Evolutionary conservation across 805 yeast genomes (phyloP).

Genomic region (Ogataea allantospora): DNA sequence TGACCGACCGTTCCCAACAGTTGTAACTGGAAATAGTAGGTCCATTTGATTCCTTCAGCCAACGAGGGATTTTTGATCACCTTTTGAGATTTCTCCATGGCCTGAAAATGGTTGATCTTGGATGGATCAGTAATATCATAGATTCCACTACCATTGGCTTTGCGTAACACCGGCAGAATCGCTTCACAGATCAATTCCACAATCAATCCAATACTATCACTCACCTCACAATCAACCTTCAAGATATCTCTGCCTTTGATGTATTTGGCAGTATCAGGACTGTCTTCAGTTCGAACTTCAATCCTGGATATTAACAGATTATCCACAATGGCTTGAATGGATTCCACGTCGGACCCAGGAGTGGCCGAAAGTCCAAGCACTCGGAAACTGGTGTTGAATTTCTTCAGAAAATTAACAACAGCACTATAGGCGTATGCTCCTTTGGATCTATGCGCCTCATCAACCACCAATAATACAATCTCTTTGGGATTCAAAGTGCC

Average conservation of each 20-base stretch:
- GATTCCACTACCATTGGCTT: conserved; percentile 62
- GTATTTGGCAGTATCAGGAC: conserved; percentile 75
- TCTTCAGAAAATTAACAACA: conserved; percentile 64
- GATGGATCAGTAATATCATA: conserved; percentile 66
- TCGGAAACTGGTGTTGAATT: conserved; percentile 67
- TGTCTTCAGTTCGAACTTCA: conserved; percentile 83
- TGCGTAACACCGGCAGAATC: conserved; percentile 59
- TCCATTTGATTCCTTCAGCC: conserved; percentile 74
- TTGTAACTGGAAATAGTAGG: conserved; percentile 58
- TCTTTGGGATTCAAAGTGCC: conserved; percentile 77
- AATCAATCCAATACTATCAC: conserved; percentile 54
- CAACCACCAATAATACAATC: conserved; percentile 76
- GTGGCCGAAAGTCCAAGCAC: conserved; percentile 92
- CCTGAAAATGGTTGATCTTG: conserved; percentile 65
- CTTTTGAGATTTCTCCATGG: conserved; percentile 66
- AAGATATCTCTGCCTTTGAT: conserved; percentile 67
- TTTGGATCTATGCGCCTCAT: conserved; percentile 93
- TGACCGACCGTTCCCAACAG: conserved; percentile 71
- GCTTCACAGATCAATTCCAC: conserved; percentile 60
- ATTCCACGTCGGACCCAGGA: conserved; percentile 84
- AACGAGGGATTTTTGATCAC: conserved; percentile 51
- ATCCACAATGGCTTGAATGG: conserved; percentile 80
- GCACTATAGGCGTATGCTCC: conserved; percentile 88
- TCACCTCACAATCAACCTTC: conserved; percentile 53
- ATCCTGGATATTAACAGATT: conserved; percentile 72